Evolutionary conservation across 805 yeast genomes (phyloP), one percentile per base, ranked within the genome.

Genomic region (Ascoidea tarda): DNA sequence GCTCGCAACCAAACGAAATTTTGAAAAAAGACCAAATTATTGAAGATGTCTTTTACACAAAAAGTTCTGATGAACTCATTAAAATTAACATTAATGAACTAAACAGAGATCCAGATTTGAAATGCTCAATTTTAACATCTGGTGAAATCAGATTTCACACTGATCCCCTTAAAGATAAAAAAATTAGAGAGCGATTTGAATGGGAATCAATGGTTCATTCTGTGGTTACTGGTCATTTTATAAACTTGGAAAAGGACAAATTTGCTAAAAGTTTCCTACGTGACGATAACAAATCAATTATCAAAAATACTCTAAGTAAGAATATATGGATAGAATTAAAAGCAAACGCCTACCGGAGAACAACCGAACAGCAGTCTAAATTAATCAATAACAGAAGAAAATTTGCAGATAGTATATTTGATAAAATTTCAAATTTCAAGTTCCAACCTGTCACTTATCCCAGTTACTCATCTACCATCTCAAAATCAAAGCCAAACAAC

Each of bases 181-280:
- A 61, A 31, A 80, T 83, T 6, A 60, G 81, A 8, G 97, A 89
- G 62, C 74, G 98, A 50, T 70, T 90, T 10, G 96, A 89, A 67
- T 93, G 99, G 99, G 98, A 93, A 66, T 78, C 91, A 0, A 88
- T 93, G 96, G 73, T 93, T 50, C 77, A 86, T 8, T 77, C 89
- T 2, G 98, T 93, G 4, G 75, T 93, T 44, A 91, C 95, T 2
- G 98, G 99, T 59, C 98, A 93, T 66, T 96, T 93, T 52, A 89
- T 93, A 21, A 78, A 84, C 44, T 83, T 91, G 10, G 99, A 93
- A 62, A 93, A 91, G 67, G 82, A 87, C 4, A 82, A 82, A 65
- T 73, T 86, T 52, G 80, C 78, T 14, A 77, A 75, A 51, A 81
- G 73, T 53, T 63, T 60, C 54, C 28, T 21, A 21, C 28, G 28